Evolutionary conservation across 2,329 filamentous ascomycete species (phyloP).

Genomic region (Aspergillus awamori): DNA sequence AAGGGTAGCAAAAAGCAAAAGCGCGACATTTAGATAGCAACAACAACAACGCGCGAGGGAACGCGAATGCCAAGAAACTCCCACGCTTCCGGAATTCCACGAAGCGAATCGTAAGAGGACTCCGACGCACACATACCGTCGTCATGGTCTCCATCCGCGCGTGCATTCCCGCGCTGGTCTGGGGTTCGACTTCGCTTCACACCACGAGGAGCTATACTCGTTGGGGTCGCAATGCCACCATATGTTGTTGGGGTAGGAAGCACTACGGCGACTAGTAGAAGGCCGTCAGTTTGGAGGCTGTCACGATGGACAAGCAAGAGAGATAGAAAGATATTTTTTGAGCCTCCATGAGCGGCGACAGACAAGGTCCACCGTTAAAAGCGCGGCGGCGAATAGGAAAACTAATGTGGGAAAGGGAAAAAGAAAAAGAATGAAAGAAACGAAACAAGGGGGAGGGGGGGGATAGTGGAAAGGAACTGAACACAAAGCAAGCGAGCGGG

Average conservation of each 20-base stretch:
- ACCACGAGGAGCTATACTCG: conserved; percentile 63
- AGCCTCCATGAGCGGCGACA: conserved; percentile 19
- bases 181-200: conserved; percentile 80
- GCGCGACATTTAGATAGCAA: conserved; percentile 14
- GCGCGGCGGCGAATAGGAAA: conserved; percentile 5
- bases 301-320: conserved; percentile 25
- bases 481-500: not conserved
- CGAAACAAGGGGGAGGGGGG: conserved; percentile 6
- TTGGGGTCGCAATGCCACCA: conserved; percentile 38
- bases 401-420: conserved; percentile 8
- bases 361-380: conserved; percentile 3
- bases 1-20: conserved; percentile 7
- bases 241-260: conserved; percentile 42
- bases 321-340: conserved; percentile 8
- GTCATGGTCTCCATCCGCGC: conserved; percentile 64
- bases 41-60: not conserved
- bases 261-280: conserved; percentile 38
- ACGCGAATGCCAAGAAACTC: conserved; percentile 1
- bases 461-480: not conserved
- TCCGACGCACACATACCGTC: conserved; percentile 66
- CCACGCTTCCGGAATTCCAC: conserved; percentile 6
- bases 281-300: conserved; percentile 38
- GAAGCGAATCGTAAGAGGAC: conserved; percentile 33
- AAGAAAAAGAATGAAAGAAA: conserved; percentile 12
- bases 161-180: conserved; percentile 63